Base-by-base conservation (phyloP, 2,329 filamentous ascomycete genomes). In the Aspergillus luchuensis region DNA sequence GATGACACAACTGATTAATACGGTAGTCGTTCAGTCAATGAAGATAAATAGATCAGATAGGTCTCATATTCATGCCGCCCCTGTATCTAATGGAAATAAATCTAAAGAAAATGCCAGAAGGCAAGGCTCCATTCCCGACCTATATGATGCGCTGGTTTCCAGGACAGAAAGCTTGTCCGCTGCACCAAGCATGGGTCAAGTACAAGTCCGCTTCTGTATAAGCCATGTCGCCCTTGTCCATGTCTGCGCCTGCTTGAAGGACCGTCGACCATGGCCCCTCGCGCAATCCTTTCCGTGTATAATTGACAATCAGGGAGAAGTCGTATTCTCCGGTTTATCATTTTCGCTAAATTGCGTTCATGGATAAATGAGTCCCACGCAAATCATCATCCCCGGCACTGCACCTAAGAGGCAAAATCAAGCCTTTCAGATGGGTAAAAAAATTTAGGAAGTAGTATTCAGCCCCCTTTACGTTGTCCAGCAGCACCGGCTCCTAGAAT, bases 381-480 rank as follows among this genome's bases (percentile, higher is more conserved):
- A 30, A 33, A 19, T 30, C 8, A 17, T 49, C 47, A 30, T 50
- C 47, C 47, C 47, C 47, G 15, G 25, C 17, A 50, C 47, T 33
- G 25, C 28, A 49, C 47, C 47, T n/a, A 49, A 17, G 23, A 49
- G 47, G 47, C 47, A 28, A 25, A 30, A 25, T n/a, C n/a, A 15
- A 49, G 47, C 47, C 47, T 49, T 30, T 53, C 54, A 36, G 28
- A 19, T 33, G 21, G 45, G 38, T 19, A 41, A 11, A 36, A 30
- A 33, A 28, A 50, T 25, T 6, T 21, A 30, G 15, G 15, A 8
- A 15, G 41, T n/a, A 11, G 25, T 39, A 10, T 39, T 66, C 69
- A 74, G 59, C 72, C 72, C 8, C 72, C 72, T 56, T 74, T 74
- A 47, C 72, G 67, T 52, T 70, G 72, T 52, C 66, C 67, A 47